Percentiles rank a stretch among this genome's conserved stretches.
Conservation (phyloP, 1,284 basidiomycete genomes). For the Fomitopsis schrenkii region DNA sequence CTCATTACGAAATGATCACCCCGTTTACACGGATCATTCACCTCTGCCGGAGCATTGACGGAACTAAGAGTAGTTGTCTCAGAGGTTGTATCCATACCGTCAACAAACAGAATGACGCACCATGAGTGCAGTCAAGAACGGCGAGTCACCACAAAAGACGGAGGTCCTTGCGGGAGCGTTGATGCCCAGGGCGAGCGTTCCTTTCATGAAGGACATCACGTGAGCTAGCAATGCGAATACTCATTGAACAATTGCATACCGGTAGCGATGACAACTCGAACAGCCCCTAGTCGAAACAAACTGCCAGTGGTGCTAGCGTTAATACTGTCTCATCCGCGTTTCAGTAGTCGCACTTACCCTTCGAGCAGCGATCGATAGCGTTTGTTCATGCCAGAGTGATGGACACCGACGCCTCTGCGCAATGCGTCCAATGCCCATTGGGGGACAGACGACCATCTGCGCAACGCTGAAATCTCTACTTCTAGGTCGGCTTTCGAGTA, state of each 20-base stretch:
- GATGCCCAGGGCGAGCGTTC: conserved; percentile 68
- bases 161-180: conserved; percentile 67
- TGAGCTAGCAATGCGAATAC: not conserved
- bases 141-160: conserved; percentile 67
- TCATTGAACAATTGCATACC: conserved; percentile 27
- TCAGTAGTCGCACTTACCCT: conserved; percentile 34
- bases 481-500: conserved; percentile 46
- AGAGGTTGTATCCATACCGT: not conserved
- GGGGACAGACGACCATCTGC: conserved; percentile 32
- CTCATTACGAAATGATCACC: not conserved
- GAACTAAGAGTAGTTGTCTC: conserved; percentile 36
- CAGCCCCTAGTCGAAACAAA: conserved; percentile 54
- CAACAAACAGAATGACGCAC: conserved; percentile 27
- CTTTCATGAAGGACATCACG: conserved; percentile 25
- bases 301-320: conserved; percentile 25
- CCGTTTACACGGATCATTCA: not conserved
- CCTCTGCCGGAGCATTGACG: conserved; percentile 58
- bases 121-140: conserved; percentile 60
- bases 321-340: not conserved
- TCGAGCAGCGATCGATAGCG: conserved; percentile 57
- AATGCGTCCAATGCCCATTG: conserved; percentile 46
- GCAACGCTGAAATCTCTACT: conserved; percentile 42
- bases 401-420: conserved; percentile 59
- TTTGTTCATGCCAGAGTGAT: conserved; percentile 68
- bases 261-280: conserved; percentile 64